A percentile compares a stretch with the other conserved stretches of the same genome.
These are phyloP conservation scores for Naegleria gruberi DNA, from an alignment of 208 protist species.

Conservation along the genomic window DNA sequence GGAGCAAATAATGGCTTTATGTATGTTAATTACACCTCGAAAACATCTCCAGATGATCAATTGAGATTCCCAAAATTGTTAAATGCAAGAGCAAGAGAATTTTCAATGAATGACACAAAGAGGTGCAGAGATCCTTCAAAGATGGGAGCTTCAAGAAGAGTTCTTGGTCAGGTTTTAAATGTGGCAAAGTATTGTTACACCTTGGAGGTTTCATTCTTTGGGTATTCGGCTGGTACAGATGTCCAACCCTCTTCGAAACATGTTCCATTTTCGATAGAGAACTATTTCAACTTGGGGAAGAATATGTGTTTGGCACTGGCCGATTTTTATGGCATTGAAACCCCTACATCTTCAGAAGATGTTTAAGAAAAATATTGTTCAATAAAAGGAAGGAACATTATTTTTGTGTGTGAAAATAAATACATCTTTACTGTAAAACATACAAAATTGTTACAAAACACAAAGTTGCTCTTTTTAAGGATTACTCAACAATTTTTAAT, in stretches of 20 bases:
- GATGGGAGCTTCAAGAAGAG: slow-evolving; percentile 28
- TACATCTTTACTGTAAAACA: too few species aligned
- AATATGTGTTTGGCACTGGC: slow-evolving; percentile 31
- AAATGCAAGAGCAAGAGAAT: slow-evolving; percentile 18
- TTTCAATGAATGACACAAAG: slow-evolving; percentile 22
- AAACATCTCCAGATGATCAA: not conserved
- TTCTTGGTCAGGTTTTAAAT: not conserved
- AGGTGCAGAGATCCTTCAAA: slow-evolving; percentile 33
- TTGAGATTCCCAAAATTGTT: slow-evolving; percentile 34
- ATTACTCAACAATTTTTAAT: too few species aligned
- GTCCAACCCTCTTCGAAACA: not conserved
- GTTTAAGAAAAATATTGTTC: too few species aligned
- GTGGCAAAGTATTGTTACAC: slow-evolving; percentile 21
- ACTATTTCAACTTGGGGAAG: slow-evolving; percentile 19
- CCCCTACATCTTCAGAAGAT: too few species aligned
- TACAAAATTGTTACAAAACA: too few species aligned
- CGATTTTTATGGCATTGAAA: slow-evolving; percentile 35
- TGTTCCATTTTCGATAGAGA: not conserved
- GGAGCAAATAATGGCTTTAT: slow-evolving; percentile 51
- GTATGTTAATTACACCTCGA: slow-evolving; percentile 23
- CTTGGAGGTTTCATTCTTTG: slow-evolving; percentile 5
- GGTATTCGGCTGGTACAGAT: not conserved
- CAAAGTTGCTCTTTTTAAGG: too few species aligned
- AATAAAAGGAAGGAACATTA: too few species aligned
- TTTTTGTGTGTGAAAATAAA: too few species aligned